Conservation (phyloP, 768 basidiomycete genomes). For the Solioccasus polychromus region DNA sequence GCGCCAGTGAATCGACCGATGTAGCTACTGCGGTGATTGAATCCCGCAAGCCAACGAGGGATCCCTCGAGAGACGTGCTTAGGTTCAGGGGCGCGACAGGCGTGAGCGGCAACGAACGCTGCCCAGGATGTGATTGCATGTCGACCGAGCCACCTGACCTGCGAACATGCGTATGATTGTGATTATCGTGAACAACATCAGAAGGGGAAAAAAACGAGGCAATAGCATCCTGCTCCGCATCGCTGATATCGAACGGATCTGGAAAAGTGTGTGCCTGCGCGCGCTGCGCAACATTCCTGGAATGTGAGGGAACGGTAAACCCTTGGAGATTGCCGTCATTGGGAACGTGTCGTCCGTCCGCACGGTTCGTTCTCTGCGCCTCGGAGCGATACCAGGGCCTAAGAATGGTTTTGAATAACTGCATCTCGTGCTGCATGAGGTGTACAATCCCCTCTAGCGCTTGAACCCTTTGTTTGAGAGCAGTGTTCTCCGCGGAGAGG, state of each 20-base stretch:
- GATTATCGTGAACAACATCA: constrained; percentile 27
- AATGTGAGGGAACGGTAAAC: constrained; percentile 17
- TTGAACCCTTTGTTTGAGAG: constrained; percentile 57
- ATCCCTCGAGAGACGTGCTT: constrained; percentile 59
- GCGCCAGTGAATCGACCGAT: constrained; percentile 57
- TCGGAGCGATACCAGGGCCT: constrained; percentile 61
- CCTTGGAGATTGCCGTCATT: constrained; percentile 11
- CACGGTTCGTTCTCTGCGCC: constrained; percentile 22
- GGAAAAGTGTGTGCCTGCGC: constrained; percentile 7
- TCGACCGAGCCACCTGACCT: constrained; percentile 21
- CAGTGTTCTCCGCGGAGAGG: constrained; percentile 61
- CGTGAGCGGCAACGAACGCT: constrained; percentile 29
- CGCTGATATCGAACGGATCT: constrained; percentile 18
- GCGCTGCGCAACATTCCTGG: constrained; percentile 14
- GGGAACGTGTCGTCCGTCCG: constrained; percentile 11
- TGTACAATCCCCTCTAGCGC: constrained; percentile 55
- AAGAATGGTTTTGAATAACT: constrained; percentile 50
- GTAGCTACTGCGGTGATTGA: constrained; percentile 58
- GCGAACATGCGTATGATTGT: constrained; percentile 12
- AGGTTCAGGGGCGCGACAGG: constrained; percentile 62
- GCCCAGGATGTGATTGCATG: constrained; percentile 18
- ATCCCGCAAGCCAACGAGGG: constrained; percentile 55
- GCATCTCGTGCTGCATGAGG: constrained; percentile 54
- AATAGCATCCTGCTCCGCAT: constrained; percentile 24
- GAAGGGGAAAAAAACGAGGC: constrained; percentile 24